Base-by-base conservation (phyloP, 345 rosid genomes). In the Euphorbia tirucalli region DNA sequence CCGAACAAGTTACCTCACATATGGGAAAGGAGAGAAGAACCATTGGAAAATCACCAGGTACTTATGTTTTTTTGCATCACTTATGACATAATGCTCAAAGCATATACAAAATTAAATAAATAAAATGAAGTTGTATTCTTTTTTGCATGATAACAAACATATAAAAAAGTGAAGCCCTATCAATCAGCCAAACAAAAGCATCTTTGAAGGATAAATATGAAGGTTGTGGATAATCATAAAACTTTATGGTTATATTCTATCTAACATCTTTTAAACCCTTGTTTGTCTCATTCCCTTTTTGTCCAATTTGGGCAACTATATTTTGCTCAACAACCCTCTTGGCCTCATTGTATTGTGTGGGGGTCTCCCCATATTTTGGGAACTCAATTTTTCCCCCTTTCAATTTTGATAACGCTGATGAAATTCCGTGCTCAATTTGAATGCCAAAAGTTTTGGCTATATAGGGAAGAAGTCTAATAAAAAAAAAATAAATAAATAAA, bases 1-100 rank as follows among this genome's bases (percentile, higher is more conserved):
- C 80, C 37, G 81, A 79, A 83, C 97, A 89, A 88, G 98, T 84
- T 83, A 93, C 80, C 93, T 79, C 22, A 75, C 73, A 54, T 57
- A 30, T 69, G 82, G 77, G 72, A 68, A 79, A 74, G 77, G 65
- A 69, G 71, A 68, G 71, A 77, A 69, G 76, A 71, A 69, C 77
- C 78, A 32, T 71, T 78, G 72, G 76, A 61, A 71, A 75, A 52
- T 78, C 78, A 46, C 49, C 68, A 72, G 78, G 79, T 78, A 71
- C 78, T 66, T 81, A 10, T 67, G 62, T 69, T 73, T 61, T 83
- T 61, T 83, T 80, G 66, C 84, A 83, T 83, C 89, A 78, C 58
- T 65, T 73, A 71, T 85, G 89, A 66, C 86, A 72, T 78, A 77
- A 81, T 77, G 78, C 81, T 82, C 84, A 82, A 77, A 60, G 79